phyloP scores from a whole-genome alignment of 345 rosid genomes.

The Hibiscus tridactylites region DNA sequence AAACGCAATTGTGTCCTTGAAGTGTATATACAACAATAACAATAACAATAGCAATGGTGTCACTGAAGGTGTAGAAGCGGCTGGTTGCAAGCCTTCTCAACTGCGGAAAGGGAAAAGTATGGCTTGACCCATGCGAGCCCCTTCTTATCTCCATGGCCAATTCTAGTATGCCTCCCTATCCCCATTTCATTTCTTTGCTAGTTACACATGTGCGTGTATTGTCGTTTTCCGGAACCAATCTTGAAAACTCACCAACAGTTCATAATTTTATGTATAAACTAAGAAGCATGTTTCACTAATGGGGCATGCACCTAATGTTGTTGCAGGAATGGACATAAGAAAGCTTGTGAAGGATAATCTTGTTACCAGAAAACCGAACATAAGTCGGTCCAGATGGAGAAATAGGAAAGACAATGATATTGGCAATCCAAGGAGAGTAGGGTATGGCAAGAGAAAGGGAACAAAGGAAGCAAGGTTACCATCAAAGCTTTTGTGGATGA shows the following conservation, averaged over 20 bases:
- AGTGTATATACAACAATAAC: not conserved
- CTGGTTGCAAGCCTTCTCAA: conserved; percentile 5
- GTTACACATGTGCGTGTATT: too few species aligned
- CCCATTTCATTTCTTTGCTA: not conserved
- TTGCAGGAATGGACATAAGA: conserved; percentile 9
- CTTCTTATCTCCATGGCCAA: conserved; percentile 8
- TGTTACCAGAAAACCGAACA: not conserved
- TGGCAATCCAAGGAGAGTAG: not conserved
- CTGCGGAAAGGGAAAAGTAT: conserved; percentile 6
- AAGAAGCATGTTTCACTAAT: not conserved
- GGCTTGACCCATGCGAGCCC: conserved; percentile 6
- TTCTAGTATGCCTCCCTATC: not conserved
- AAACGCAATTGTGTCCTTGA: not conserved
- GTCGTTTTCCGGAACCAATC: not conserved
- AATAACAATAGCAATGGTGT: conserved; percentile 7
- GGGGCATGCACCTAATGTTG: not conserved
- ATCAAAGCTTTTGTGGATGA: conserved; percentile 2
- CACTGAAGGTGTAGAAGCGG: conserved; percentile 1
- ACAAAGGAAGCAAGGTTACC: conserved; percentile 8
- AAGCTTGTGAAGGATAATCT: conserved; percentile 1
- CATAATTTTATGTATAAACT: not conserved
- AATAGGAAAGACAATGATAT: not conserved
- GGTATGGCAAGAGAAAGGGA: conserved; percentile 13
- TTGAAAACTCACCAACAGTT: not conserved
- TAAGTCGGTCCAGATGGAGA: conserved; percentile 1